Conservation (phyloP, 306 rosid species). For the Trifolium repens region DNA sequence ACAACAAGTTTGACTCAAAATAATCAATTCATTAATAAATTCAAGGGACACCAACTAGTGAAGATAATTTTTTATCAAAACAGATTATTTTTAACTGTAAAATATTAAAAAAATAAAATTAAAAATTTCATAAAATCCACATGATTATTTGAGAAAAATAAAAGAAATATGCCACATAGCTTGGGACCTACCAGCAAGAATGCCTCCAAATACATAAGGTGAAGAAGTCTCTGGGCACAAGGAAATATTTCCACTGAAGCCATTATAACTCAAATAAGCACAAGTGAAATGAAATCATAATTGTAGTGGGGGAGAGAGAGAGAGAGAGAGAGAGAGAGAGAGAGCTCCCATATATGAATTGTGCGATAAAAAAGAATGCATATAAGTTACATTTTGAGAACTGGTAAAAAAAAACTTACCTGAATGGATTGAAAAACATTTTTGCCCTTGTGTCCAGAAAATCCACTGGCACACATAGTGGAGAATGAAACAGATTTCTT, state of each 20-base stretch:
- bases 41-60: background rate
- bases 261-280: conserved; percentile 47
- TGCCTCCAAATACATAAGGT: conserved; percentile 79
- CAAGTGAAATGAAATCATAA: conserved; percentile 26
- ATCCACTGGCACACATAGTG: conserved; percentile 76
- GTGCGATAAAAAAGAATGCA: conserved; percentile 28
- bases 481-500: conserved; percentile 60
- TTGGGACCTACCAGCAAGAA: conserved; percentile 85
- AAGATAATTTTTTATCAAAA: conserved; percentile 1
- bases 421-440: conserved; percentile 93
- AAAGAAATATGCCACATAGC: conserved; percentile 42
- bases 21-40: conserved; percentile 12
- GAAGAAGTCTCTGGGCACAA: conserved; percentile 63
- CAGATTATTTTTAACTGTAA: conserved; percentile 4
- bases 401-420: conserved; percentile 55
- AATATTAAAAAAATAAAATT: conserved; percentile 19
- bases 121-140: background rate
- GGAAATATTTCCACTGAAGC: conserved; percentile 83
- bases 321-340: background rate
- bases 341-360: conserved; percentile 32
- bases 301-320: conserved; percentile 3
- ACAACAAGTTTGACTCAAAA: conserved; percentile 29
- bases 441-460: conserved; percentile 65
- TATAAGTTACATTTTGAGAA: conserved; percentile 20
- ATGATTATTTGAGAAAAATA: conserved; percentile 34